phyloP scores from a whole-genome alignment of 1,284 basidiomycete species.

The Boletus semigastroideus region DNA sequence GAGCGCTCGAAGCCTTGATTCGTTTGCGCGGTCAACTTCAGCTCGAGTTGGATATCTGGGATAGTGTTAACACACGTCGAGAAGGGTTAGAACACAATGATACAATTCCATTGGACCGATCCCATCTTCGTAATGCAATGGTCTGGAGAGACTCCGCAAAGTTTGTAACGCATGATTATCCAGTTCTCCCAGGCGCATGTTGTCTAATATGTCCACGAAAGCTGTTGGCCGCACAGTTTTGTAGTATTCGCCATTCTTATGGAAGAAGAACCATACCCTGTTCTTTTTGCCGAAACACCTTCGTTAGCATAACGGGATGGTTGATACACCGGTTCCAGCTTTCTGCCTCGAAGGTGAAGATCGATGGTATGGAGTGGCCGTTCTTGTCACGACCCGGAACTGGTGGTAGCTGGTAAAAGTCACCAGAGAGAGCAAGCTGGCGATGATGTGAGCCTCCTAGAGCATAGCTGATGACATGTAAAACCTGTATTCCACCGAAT shows the following conservation, averaged over 20 bases:
- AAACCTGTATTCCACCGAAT: slow-evolving; percentile 94
- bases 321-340: slow-evolving; percentile 80
- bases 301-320: slow-evolving; percentile 82
- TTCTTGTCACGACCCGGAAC: slow-evolving; percentile 51
- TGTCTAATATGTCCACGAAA: slow-evolving; percentile 89
- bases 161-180: slow-evolving; percentile 45
- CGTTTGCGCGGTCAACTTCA: slow-evolving; percentile 35
- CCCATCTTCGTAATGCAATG: slow-evolving; percentile 66
- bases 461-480: slow-evolving; percentile 7
- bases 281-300: slow-evolving; percentile 83
- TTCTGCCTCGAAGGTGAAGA: slow-evolving; percentile 89
- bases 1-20: slow-evolving; percentile 28
- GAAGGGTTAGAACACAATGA: slow-evolving; percentile 3
- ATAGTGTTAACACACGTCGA: slow-evolving; percentile 7
- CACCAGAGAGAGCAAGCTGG: slow-evolving; percentile 85
- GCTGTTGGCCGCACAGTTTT: slow-evolving; percentile 41
- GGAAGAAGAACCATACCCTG: slow-evolving; percentile 44
- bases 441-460: slow-evolving; percentile 2
- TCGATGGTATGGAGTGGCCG: slow-evolving; percentile 33
- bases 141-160: slow-evolving; percentile 61
- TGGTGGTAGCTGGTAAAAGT: slow-evolving; percentile 97
- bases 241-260: not conserved
- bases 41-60: slow-evolving; percentile 31
- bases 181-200: slow-evolving; percentile 81
- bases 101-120: slow-evolving; percentile 83